Evolutionary conservation across 148 eudicot genomes (phyloP), one percentile per base, ranked within the genome.

Genomic region (Fagopyrum tataricum): DNA sequence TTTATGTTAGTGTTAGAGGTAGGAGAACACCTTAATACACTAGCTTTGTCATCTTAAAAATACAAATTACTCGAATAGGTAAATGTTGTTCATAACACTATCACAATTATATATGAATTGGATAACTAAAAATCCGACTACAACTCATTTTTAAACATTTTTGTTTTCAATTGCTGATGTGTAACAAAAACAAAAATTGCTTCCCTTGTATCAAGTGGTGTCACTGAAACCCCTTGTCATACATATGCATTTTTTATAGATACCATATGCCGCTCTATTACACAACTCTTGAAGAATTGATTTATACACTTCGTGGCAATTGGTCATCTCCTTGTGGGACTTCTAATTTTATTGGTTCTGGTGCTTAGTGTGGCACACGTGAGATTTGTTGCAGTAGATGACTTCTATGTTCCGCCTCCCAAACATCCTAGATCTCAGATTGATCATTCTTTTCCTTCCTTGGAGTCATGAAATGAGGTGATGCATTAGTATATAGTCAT

Each of bases 391-490:
- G 91, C 92, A 43, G 88, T 80, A 62, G 98, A 93, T 74, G 98
- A 93, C 78, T 80, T 84, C 79, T 85, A 89, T 24, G 92, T 89
- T 64, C 91, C 97, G n/a, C 87, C 90, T 76, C 95, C 97, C 15
- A 85, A 93, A 67, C 95, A 87, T 73, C 97, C 85, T 70, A 95
- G 97, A 74, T 93, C 98, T 74, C 98, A 93, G 72, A 91, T 91
- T 73, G 98, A 91, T 78, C 97, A 93, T 78, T 93, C 98, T 21
- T 93, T 93, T 77, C 98, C 98, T 52, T 93, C 91, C 81, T 81
- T 93, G 82, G 98, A 93, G 83, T 93, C 98, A 20, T 89, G 91
- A n/a, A 93, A 93, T 72, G 98, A 93, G 98, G 98, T 93, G 56
- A n/a, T 72, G 12, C 20, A 69, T 31, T 39, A 49, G 4, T 39